Evolutionary conservation across 129 eudicot species (phyloP).

Genomic region (Apium graveolens): DNA sequence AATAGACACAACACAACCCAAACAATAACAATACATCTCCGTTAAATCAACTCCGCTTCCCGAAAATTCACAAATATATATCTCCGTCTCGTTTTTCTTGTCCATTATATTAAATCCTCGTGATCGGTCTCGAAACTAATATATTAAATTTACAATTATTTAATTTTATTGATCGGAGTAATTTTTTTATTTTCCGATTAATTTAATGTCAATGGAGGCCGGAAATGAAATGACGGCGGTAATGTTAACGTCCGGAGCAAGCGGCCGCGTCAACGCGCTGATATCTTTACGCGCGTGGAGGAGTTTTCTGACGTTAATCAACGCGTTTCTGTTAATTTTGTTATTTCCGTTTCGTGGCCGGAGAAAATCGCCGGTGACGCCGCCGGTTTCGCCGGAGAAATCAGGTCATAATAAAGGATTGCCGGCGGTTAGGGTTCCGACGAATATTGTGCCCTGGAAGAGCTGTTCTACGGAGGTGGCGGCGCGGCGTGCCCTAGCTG

Average conservation of each 20-base stretch:
- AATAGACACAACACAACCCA: not conserved
- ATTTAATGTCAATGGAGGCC: slow-evolving; percentile 20
- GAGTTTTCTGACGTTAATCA: slow-evolving; percentile 43
- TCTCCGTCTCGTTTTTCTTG: too few species aligned
- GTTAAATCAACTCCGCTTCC: not conserved
- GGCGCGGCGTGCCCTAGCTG: slow-evolving; percentile 62
- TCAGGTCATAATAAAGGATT: slow-evolving; percentile 19
- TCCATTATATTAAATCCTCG: not conserved
- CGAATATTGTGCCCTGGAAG: slow-evolving; percentile 51
- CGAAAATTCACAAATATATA: not conserved
- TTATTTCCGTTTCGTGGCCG: slow-evolving; percentile 63
- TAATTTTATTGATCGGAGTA: not conserved
- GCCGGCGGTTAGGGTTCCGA: slow-evolving; percentile 53
- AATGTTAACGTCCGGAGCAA: slow-evolving; percentile 71
- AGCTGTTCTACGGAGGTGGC: slow-evolving; percentile 52
- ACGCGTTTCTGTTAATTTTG: slow-evolving; percentile 46
- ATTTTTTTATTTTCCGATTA: not conserved
- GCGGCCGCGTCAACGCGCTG: slow-evolving; percentile 73
- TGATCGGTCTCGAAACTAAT: not conserved
- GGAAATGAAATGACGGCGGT: slow-evolving; percentile 23
- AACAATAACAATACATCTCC: not conserved
- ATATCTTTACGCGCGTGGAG: slow-evolving; percentile 46
- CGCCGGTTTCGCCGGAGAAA: slow-evolving; percentile 20
- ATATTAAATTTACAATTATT: not conserved
- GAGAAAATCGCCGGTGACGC: slow-evolving; percentile 21